Evolutionary conservation across 805 yeast genomes (phyloP), one percentile per base, ranked within the genome.

Genomic region (Candida oleophila): DNA sequence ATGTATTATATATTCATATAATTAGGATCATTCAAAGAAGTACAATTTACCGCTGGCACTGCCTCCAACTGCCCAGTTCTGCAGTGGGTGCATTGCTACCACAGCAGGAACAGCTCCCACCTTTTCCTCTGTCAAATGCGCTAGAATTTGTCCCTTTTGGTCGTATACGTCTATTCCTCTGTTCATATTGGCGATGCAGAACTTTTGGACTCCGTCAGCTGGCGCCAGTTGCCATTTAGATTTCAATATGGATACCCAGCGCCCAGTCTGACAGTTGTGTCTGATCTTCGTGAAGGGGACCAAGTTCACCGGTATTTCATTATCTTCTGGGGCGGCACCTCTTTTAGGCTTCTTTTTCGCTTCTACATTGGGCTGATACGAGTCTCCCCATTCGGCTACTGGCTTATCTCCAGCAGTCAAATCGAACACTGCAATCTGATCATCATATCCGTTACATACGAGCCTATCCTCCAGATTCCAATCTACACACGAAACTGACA

Each of bases 61-160:
- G 8, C 96, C 98, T 1, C 99, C 99, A 2, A 81, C 90, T 3
- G 87, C 66, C 97, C 97, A 90, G 62, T 92, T 89, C 56, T 84
- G 77, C 0, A 87, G 78, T 1, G 91, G 96, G 61, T 94, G 98
- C 69, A 92, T 78, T 14, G 80, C 73, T 14, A 83, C 76, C 1
- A 87, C 97, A 0, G 98, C 97, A 1, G 99, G 98, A 2, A 94
- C 97, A 1, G 96, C 92, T 0, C 96, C 85, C 63, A 92, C 81
- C 18, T 68, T 59, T 2, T 55, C 58, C 42, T 77, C 82, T 1
- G 79, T 74, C 32, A 92, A 63, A 61, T 89, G 96, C 0, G 90
- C 96, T 11, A 92, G 57, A 51, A 86, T 90, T 34, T 76, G 73
- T 1, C 98, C 98, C 22, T 79, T 68, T 44, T 87, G 82, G 38